These are phyloP conservation scores for Kondoa malvinella DNA, from an alignment of 768 basidiomycete species.

Conservation along the genomic window DNA sequence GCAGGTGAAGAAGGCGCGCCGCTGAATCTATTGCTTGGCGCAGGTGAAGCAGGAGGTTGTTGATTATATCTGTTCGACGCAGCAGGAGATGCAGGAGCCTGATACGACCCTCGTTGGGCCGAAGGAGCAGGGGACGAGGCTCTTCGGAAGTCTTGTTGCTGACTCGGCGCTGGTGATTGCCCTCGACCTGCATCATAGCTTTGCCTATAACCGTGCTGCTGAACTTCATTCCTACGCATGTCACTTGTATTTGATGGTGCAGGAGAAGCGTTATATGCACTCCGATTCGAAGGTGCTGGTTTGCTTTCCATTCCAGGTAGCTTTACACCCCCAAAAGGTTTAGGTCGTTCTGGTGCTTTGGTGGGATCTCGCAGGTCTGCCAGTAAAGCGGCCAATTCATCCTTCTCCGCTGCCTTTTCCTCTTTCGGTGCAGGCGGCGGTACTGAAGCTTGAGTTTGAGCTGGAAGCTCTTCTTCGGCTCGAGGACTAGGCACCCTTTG, in stretches of 20 bases:
- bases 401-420: slow-evolving; percentile 7
- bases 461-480: neutral
- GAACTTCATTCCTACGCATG: slow-evolving; percentile 5
- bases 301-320: neutral
- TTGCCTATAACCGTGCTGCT: slow-evolving; percentile 1
- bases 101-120: neutral
- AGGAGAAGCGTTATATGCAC: neutral
- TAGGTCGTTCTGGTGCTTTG: slow-evolving; percentile 8
- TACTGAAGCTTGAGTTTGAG: neutral
- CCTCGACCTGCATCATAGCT: neutral
- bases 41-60: neutral
- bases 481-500: neutral
- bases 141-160: neutral
- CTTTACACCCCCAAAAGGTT: neutral
- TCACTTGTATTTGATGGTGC: neutral
- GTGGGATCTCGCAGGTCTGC: slow-evolving; percentile 16
- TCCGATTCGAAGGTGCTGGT: neutral
- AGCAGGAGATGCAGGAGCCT: neutral
- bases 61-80: slow-evolving; percentile 3
- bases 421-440: neutral
- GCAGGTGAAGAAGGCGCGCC: slow-evolving; percentile 28
- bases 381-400: slow-evolving; percentile 13
- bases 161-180: neutral
- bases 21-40: slow-evolving; percentile 8
- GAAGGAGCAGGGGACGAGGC: neutral